Conservation (phyloP, 2,329 filamentous ascomycete species). For the Fusarium haematococcum region DNA sequence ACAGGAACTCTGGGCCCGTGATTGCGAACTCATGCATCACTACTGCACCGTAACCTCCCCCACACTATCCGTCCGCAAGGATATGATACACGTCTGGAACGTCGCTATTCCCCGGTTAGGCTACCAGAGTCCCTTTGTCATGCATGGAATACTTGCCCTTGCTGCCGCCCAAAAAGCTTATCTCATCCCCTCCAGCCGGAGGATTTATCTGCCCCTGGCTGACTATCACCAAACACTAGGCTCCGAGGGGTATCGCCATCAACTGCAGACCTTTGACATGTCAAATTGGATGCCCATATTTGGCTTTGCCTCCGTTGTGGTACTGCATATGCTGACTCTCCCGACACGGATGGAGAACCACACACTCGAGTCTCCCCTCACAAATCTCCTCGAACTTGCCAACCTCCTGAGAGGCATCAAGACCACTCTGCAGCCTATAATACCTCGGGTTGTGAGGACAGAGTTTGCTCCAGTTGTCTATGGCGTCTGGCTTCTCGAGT, state of each 20-base stretch:
- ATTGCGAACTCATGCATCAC: constrained; percentile 49
- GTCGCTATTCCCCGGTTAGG: constrained; percentile 42
- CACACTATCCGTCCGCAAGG: constrained; percentile 36
- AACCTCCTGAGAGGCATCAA: constrained; percentile 38
- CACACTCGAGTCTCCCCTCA: constrained; percentile 34
- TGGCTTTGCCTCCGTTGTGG: constrained; percentile 56
- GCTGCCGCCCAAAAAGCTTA: constrained; percentile 48
- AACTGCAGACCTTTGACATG: constrained; percentile 31
- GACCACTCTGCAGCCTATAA: constrained; percentile 29
- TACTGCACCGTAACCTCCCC: constrained; percentile 44
- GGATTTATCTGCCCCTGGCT: constrained; percentile 42
- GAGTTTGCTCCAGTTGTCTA: constrained; percentile 42
- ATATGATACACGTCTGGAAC: constrained; percentile 44
- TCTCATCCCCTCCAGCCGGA: constrained; percentile 39
- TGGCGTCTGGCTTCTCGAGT: constrained; percentile 29
- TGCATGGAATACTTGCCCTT: constrained; percentile 47
- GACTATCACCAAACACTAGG: constrained; percentile 48
- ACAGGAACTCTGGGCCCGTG: constrained; percentile 36
- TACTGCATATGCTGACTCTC: constrained; percentile 45
- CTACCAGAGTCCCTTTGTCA: constrained; percentile 44
- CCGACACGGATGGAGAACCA: constrained; percentile 31
- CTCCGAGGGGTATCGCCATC: constrained; percentile 44
- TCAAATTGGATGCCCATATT: constrained; percentile 49
- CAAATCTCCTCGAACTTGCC: constrained; percentile 36
- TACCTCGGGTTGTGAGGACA: constrained; percentile 33